Conservation (phyloP, 1,139 yeast genomes). For the Yamadazyma dendronema region DNA sequence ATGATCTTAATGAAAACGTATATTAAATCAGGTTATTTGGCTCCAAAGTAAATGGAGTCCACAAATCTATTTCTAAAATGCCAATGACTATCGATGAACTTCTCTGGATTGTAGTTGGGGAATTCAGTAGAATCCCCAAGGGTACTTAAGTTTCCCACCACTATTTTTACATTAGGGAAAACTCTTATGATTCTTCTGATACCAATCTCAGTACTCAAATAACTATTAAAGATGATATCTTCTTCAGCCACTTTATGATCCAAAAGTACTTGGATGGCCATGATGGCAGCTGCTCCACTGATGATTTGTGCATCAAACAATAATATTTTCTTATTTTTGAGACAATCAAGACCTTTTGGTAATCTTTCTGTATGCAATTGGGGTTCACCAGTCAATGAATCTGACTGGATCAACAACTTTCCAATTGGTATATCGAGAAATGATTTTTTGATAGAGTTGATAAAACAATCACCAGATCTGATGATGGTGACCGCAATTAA, state of each 20-base stretch:
- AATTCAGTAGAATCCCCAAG: constrained; percentile 22
- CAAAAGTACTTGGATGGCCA: constrained; percentile 85
- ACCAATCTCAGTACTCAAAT: constrained; percentile 79
- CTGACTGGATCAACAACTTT: constrained; percentile 82
- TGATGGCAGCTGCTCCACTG: constrained; percentile 90
- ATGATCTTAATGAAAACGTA: neutral
- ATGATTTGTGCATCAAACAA: constrained; percentile 85
- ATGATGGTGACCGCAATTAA: constrained; percentile 76
- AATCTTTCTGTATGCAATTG: constrained; percentile 76
- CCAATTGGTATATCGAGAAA: constrained; percentile 80
- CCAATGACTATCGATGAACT: constrained; percentile 49
- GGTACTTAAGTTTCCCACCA: constrained; percentile 65
- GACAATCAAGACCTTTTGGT: constrained; percentile 22
- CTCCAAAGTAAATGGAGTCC: constrained; percentile 80
- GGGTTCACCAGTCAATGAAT: constrained; percentile 88
- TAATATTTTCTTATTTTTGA: constrained; percentile 53
- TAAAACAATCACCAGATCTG: constrained; percentile 91
- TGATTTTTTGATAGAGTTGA: constrained; percentile 69
- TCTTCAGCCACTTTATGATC: constrained; percentile 73
- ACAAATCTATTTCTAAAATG: constrained; percentile 70
- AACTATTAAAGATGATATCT: constrained; percentile 68
- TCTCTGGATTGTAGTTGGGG: constrained; percentile 30
- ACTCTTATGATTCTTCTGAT: constrained; percentile 73
- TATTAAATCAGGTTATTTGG: constrained; percentile 27
- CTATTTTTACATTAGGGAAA: constrained; percentile 64